phyloP scores from a whole-genome alignment of 1,284 basidiomycete species.

The Tausonia pullulans region DNA sequence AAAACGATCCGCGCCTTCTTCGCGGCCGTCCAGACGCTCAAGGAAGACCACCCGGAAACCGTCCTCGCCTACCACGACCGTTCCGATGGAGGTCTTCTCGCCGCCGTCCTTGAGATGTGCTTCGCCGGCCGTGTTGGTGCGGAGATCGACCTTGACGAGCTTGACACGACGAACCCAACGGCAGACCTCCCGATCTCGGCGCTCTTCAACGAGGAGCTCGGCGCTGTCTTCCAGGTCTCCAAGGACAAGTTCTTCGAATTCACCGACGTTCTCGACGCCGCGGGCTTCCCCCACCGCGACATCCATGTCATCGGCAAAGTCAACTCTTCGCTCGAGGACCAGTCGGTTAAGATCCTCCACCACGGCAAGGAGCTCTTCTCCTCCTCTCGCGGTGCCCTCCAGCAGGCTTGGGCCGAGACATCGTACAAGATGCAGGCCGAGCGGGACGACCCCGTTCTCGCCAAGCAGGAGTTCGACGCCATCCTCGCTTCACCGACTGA shows the following conservation, averaged over 20 bases:
- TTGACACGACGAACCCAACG: slow-evolving; percentile 37
- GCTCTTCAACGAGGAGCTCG: slow-evolving; percentile 94
- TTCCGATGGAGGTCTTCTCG: slow-evolving; percentile 86
- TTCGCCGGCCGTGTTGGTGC: slow-evolving; percentile 83
- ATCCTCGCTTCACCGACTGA: slow-evolving; percentile 55
- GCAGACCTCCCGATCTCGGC: slow-evolving; percentile 49
- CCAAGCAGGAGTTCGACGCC: slow-evolving; percentile 70
- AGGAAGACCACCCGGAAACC: slow-evolving; percentile 47
- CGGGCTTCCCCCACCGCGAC: slow-evolving; percentile 59
- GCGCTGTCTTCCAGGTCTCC: slow-evolving; percentile 80
- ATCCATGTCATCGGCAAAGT: slow-evolving; percentile 69
- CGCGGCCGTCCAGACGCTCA: slow-evolving; percentile 56
- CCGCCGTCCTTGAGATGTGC: slow-evolving; percentile 87
- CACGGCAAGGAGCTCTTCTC: slow-evolving; percentile 49
- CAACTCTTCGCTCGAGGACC: slow-evolving; percentile 43
- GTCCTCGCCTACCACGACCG: slow-evolving; percentile 96
- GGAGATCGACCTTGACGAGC: slow-evolving; percentile 51
- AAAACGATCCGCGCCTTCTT: slow-evolving; percentile 71
- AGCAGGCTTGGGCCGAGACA: slow-evolving; percentile 85
- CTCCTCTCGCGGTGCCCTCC: slow-evolving; percentile 58
- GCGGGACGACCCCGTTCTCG: slow-evolving; percentile 70
- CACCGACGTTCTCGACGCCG: slow-evolving; percentile 48
- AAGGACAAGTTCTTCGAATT: slow-evolving; percentile 50
- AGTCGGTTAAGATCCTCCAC: slow-evolving; percentile 51
- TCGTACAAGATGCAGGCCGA: slow-evolving; percentile 83